Evolutionary conservation across 2,329 filamentous ascomycete species (phyloP).

Genomic region (Penicillium fuscoglaucum): DNA sequence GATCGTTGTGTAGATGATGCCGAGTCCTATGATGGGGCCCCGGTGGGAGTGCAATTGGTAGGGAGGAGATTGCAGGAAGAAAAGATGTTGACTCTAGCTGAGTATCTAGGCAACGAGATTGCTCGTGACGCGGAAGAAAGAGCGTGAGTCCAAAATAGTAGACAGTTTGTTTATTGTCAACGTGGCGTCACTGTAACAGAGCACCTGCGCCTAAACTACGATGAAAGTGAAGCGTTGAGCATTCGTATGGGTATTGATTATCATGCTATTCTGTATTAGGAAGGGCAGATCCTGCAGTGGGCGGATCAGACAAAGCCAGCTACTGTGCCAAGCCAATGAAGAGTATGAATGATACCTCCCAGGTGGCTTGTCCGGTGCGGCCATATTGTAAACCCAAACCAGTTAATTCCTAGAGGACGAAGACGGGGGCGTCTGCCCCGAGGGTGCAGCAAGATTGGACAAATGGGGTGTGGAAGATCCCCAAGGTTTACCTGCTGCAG

Average conservation of each 20-base stretch:
- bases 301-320: neutral
- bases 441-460: conserved; percentile 28
- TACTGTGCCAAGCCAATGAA: neutral
- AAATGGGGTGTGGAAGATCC: conserved; percentile 23
- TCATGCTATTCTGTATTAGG: neutral
- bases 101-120: conserved; percentile 38
- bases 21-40: conserved; percentile 50
- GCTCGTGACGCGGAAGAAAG: conserved; percentile 3
- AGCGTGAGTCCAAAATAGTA: neutral
- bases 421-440: conserved; percentile 26
- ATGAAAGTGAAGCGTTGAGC: neutral
- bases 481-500: conserved; percentile 17
- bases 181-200: neutral
- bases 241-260: neutral
- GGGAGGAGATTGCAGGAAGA: conserved; percentile 54
- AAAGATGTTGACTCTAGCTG: conserved; percentile 50
- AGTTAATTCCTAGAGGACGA: conserved; percentile 14
- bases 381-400: neutral
- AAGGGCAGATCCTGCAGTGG: neutral
- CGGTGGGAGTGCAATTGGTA: conserved; percentile 52
- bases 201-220: neutral
- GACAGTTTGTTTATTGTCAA: neutral
- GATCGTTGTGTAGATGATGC: conserved; percentile 45
- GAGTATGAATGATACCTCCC: neutral
- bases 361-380: neutral